A percentile compares a stretch with the other conserved stretches of the same genome.
These are phyloP conservation scores for Eucalyptus erythrocorys DNA, from an alignment of 345 rosid species.

Conservation along the genomic window DNA sequence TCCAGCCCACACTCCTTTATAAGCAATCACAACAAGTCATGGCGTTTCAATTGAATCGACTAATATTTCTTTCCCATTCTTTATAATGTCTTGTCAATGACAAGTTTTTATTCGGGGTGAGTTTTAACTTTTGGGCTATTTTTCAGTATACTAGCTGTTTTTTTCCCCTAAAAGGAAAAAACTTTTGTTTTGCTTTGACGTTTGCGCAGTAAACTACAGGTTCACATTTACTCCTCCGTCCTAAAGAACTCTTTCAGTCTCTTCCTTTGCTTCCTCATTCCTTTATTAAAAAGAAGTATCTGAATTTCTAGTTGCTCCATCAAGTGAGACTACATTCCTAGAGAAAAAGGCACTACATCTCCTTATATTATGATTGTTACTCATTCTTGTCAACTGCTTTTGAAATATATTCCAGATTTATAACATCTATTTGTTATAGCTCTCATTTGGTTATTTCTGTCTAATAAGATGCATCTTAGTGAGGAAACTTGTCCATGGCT, in stretches of 20 bases:
- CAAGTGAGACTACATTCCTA: background rate
- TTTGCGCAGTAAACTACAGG: background rate
- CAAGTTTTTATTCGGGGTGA: background rate
- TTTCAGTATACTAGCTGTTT: background rate
- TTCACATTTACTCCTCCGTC: background rate
- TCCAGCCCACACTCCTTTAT: background rate
- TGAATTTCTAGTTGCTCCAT: background rate
- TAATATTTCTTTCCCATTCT: too few relatives aligned
- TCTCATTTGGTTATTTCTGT: background rate
- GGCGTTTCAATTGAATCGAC: too few relatives aligned
- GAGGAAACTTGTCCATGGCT: background rate
- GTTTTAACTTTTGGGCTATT: background rate
- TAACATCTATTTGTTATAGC: background rate
- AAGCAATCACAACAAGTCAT: background rate
- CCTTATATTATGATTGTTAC: background rate
- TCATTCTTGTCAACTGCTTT: background rate
- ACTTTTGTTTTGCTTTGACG: background rate
- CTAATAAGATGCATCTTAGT: background rate
- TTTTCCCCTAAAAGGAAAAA: accelerated
- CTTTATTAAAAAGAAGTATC: background rate
- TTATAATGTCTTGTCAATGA: background rate
- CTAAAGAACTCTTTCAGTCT: background rate
- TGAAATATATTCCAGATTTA: background rate
- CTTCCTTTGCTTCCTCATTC: background rate
- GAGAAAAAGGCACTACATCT: background rate